These are phyloP conservation scores for Scheffersomyces titani DNA, from an alignment of 1,139 yeast genomes.

Conservation along the genomic window DNA sequence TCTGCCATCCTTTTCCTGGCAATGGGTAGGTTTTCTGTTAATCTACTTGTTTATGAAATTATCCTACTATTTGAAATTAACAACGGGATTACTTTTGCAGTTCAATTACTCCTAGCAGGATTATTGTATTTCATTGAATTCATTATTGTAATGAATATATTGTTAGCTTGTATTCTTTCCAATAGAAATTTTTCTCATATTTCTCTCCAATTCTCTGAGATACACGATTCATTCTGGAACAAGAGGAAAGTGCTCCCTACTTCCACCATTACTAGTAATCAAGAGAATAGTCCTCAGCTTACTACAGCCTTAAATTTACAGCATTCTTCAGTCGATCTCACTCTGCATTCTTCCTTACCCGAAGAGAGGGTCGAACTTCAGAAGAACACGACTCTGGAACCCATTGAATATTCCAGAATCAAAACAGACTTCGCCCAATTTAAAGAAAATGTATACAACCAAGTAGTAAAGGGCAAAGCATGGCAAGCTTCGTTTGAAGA, in stretches of 20 bases:
- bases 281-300: not conserved
- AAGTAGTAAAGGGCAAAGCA: not conserved
- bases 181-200: constrained; percentile 1
- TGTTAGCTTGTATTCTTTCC: constrained; percentile 1
- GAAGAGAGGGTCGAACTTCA: not conserved
- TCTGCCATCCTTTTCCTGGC: not conserved
- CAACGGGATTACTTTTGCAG: constrained; percentile 1
- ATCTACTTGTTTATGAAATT: constrained; percentile 4
- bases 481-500: not conserved
- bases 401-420: not conserved
- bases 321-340: not conserved
- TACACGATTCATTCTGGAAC: constrained; percentile 8
- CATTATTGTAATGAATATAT: constrained; percentile 1
- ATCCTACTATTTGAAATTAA: constrained; percentile 6
- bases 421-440: not conserved
- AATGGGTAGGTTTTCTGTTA: not conserved
- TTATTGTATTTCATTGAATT: constrained; percentile 2
- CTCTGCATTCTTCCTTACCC: not conserved
- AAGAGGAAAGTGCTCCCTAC: not conserved
- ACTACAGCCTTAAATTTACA: not conserved
- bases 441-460: not conserved
- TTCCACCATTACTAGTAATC: not conserved
- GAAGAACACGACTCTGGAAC: not conserved
- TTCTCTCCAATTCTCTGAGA: not conserved
- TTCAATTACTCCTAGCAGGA: not conserved